Evolutionary conservation across 2,329 filamentous ascomycete genomes (phyloP), one percentile per base, ranked within the genome.

Genomic region (Emmonsia crescens): DNA sequence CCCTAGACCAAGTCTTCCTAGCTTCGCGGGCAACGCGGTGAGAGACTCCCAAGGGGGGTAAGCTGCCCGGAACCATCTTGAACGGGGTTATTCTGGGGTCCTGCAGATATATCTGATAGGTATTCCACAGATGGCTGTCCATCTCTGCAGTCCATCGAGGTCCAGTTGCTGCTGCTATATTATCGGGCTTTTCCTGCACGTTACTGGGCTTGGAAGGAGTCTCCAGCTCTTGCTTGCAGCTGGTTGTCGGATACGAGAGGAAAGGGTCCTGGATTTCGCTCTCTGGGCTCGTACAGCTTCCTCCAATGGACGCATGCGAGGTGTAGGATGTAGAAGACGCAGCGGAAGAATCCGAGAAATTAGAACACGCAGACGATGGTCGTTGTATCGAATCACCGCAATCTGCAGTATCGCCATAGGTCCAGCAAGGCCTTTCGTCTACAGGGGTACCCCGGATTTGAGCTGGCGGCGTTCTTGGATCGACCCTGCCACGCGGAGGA

Each of bases 71-170:
- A 0, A 86, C 78, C 74, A 83, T 85, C 69, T 87, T 87, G 77
- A 87, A 87, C 0, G 85, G 85, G 1, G 85, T 87, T 56, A 86
- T 80, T 3, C 82, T 84, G 24, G 85, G 85, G 70, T 87, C 84
- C 64, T 85, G 82, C n/a, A 87, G 75, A 69, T 86, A 86, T 60
- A 80, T 77, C 74, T 85, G 82, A 72, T 86, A 87, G 9, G 83
- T 85, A 69, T 84, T 82, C 84, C 85, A 86, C 38, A 87, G 73
- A 68, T 87, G 85, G 61, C 82, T 79, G 69, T 87, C 85, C 83
- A 86, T 86, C 59, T 85, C 83, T 51, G 80, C 74, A 5, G 81
- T 85, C 80, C 84, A 87, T 48, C 70, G 69, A 68, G 69, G 66
- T 65, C 64, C 71, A 57, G 67, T 67, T 60, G 63, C 66, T 60